These are phyloP conservation scores for Lactarius evosmus DNA, from an alignment of 768 basidiomycete species.

Conservation along the genomic window DNA sequence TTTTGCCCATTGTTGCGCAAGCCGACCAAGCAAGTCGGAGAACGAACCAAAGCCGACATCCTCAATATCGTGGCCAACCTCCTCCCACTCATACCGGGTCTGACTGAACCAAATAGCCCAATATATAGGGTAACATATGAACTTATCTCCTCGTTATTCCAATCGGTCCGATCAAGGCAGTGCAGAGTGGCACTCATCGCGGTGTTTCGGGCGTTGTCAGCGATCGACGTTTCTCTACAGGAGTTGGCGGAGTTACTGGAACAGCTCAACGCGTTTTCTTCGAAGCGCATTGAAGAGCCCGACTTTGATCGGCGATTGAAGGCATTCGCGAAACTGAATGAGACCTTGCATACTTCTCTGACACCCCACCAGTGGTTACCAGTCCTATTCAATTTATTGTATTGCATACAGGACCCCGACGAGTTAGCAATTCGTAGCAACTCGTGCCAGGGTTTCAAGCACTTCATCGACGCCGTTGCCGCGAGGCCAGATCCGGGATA, in stretches of 20 bases:
- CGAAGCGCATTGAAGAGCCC: conserved; percentile 80
- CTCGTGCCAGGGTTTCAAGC: conserved; percentile 69
- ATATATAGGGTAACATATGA: conserved; percentile 55
- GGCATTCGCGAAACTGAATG: conserved; percentile 76
- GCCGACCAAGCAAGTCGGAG: conserved; percentile 70
- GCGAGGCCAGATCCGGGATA: conserved; percentile 42
- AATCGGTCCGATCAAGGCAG: conserved; percentile 64
- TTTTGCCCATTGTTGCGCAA: conserved; percentile 79
- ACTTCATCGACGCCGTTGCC: conserved; percentile 67
- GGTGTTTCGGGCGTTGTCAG: conserved; percentile 55
- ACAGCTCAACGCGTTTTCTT: conserved; percentile 82
- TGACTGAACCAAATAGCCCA: conserved; percentile 43
- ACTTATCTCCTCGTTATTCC: conserved; percentile 74
- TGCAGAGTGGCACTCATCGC: conserved; percentile 68
- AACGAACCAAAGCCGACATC: conserved; percentile 82
- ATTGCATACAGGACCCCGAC: conserved; percentile 83
- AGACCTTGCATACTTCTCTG: conserved; percentile 50
- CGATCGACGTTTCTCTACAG: conserved; percentile 46
- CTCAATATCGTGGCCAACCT: conserved; percentile 66
- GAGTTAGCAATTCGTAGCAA: conserved; percentile 85
- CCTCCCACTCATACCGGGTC: conserved; percentile 64
- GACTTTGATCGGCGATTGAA: conserved; percentile 84
- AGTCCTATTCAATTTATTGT: conserved; percentile 75
- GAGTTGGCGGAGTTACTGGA: conserved; percentile 54
- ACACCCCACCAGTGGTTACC: conserved; percentile 66